Percentiles rank a stretch among this genome's conserved stretches.
Conservation (phyloP, 2,329 filamentous ascomycete species). For the Cadophora malorum region DNA sequence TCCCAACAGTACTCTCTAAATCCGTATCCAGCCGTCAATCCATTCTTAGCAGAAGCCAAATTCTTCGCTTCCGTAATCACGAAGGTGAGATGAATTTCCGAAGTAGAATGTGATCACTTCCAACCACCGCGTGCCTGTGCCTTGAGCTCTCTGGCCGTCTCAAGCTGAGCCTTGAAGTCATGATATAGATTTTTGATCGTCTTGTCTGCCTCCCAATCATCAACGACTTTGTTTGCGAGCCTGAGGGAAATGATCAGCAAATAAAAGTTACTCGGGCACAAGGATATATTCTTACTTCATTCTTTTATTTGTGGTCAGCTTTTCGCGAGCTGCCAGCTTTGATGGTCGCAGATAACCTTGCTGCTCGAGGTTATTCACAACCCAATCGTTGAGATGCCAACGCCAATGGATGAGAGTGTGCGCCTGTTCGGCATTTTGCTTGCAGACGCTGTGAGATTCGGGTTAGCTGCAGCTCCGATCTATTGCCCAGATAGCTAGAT, state of each 20-base stretch:
- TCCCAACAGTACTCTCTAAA: neutral
- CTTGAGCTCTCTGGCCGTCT: conserved; percentile 49
- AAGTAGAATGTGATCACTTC: conserved; percentile 16
- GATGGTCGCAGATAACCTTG: conserved; percentile 63
- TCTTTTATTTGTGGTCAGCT: conserved; percentile 64
- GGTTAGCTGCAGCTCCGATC: conserved; percentile 28
- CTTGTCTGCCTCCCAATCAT: conserved; percentile 64
- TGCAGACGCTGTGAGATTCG: conserved; percentile 53
- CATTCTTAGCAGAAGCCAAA: neutral
- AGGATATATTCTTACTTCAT: conserved; percentile 51
- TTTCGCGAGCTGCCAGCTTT: conserved; percentile 65
- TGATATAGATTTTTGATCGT: conserved; percentile 67
- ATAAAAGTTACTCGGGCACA: neutral
- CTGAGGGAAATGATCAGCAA: neutral
- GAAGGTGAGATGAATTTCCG: too few species aligned
- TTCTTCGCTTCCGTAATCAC: neutral
- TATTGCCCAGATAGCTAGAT: too few species aligned
- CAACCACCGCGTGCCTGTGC: conserved; percentile 24
- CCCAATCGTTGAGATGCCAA: conserved; percentile 73
- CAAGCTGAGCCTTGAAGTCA: conserved; percentile 69
- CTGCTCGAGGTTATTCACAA: conserved; percentile 64
- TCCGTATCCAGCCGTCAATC: neutral
- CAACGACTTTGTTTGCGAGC: conserved; percentile 65
- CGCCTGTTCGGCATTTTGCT: conserved; percentile 69
- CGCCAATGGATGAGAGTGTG: conserved; percentile 81